Percentiles rank a stretch among this genome's conserved stretches.
Evolutionary conservation across 495 filamentous ascomycete species (phyloP).

Genomic region (Hypoxylon lienhwacheense): DNA sequence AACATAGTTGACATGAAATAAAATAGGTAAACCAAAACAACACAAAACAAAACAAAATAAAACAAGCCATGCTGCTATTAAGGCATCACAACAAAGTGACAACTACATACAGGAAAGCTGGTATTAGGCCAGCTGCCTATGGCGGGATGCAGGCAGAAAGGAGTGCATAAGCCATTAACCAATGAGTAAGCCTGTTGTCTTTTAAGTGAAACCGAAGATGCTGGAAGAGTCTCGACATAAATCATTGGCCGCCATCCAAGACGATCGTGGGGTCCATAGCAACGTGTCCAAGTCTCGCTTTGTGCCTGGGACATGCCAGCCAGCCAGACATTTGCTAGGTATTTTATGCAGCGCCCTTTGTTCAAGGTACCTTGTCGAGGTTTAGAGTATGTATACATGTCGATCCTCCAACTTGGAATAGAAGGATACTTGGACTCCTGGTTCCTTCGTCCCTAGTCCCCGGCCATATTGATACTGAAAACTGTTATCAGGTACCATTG

Average conservation of each 20-base stretch:
- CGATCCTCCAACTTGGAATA: constrained; percentile 22
- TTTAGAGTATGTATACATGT: constrained; percentile 30
- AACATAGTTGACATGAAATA: constrained; percentile 13
- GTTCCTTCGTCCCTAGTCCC: constrained; percentile 14
- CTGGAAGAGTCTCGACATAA: constrained; percentile 36
- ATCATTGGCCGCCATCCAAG: constrained; percentile 28
- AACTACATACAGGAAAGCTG: no score
- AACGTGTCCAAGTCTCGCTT: constrained; percentile 38
- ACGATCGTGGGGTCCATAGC: constrained; percentile 35
- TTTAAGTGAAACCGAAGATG: constrained; percentile 40
- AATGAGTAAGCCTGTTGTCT: constrained; percentile 24
- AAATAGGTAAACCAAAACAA: no score
- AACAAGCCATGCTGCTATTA: no score
- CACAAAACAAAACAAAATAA: no score
- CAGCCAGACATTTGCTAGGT: constrained; percentile 5
- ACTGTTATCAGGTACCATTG: constrained; percentile 32
- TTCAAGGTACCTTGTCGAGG: constrained; percentile 33
- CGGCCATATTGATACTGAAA: constrained; percentile 5
- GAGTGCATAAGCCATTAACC: constrained; percentile 33
- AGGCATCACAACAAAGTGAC: no score
- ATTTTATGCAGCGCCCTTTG: background rate
- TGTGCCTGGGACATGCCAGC: constrained; percentile 24
- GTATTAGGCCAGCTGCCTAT: no score
- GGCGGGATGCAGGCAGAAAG: constrained; percentile 38
- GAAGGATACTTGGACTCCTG: constrained; percentile 17